phyloP scores from a whole-genome alignment of 352 stramenopile genomes.

The Phytopythium montanum region DNA sequence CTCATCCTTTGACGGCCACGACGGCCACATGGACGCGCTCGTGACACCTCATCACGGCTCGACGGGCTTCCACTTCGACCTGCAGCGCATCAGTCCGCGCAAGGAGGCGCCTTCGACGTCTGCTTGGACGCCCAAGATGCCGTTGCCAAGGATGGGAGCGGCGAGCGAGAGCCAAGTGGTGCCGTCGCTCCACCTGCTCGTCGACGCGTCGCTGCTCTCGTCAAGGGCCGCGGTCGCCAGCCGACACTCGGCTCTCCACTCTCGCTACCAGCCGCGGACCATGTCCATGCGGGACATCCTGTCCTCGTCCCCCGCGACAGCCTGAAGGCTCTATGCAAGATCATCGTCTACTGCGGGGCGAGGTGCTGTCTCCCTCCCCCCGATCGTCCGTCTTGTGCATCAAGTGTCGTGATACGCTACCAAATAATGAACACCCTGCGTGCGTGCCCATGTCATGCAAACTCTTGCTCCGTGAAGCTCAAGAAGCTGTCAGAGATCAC shows the following conservation, averaged over 20 bases:
- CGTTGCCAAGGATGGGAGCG: not conserved
- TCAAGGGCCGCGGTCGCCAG: constrained; percentile 18
- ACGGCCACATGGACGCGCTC: constrained; percentile 12
- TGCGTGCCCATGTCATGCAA: not conserved
- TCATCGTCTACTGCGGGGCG: too few relatives aligned
- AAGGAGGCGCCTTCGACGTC: constrained; percentile 12
- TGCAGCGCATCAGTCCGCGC: constrained; percentile 33
- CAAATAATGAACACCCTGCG: not conserved
- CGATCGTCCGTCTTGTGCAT: too few relatives aligned
- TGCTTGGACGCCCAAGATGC: constrained; percentile 7
- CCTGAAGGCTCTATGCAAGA: constrained; percentile 11
- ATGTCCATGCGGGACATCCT: constrained; percentile 55
- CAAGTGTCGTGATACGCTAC: not conserved
- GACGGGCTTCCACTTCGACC: constrained; percentile 50
- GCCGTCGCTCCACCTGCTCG: constrained; percentile 64
- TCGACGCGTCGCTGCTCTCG: constrained; percentile 66
- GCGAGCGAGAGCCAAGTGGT: constrained; percentile 13
- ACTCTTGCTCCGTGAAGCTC: not conserved
- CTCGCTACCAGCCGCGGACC: constrained; percentile 12
- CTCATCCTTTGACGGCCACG: not conserved
- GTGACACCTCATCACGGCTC: constrained; percentile 37
- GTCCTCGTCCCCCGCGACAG: constrained; percentile 24
- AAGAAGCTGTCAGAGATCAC: not conserved
- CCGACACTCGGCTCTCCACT: not conserved
- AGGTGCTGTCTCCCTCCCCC: too few relatives aligned